Conservation (phyloP, 176 grass and related monocot species). For the Aegilops tauschii region DNA sequence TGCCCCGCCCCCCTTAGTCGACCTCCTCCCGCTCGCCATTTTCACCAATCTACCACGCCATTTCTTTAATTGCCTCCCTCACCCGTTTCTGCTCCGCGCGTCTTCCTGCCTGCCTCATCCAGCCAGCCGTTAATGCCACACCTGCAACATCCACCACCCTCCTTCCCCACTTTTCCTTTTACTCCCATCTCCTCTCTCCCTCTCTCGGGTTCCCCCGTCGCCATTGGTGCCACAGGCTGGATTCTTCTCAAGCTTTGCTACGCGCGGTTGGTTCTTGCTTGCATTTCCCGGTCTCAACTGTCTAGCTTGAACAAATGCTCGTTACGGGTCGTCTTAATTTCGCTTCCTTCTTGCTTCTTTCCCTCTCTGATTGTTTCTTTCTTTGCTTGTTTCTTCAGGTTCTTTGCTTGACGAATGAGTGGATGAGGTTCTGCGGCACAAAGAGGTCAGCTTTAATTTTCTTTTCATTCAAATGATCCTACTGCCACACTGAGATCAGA, state of each 20-base stretch:
- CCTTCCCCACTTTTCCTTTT: neutral
- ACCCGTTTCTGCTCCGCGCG: conserved; percentile 12
- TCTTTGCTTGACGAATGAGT: conserved; percentile 46
- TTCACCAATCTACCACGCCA: conserved; percentile 11
- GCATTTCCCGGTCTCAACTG: conserved; percentile 5
- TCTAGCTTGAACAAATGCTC: neutral
- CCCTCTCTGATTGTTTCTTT: neutral
- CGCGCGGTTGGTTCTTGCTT: neutral
- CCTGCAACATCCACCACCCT: conserved; percentile 14
- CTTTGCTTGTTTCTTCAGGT: conserved; percentile 10
- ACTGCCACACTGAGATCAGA: conserved; percentile 15
- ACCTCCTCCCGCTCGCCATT: neutral
- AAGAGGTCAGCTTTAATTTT: conserved; percentile 42
- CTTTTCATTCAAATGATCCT: conserved; percentile 7
- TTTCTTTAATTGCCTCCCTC: conserved; percentile 35
- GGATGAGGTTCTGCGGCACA: conserved; percentile 29
- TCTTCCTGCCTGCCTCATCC: conserved; percentile 5
- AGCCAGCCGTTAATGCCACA: conserved; percentile 50
- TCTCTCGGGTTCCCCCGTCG: neutral
- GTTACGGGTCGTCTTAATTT: conserved; percentile 10
- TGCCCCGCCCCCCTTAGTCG: neutral
- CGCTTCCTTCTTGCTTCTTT: neutral
- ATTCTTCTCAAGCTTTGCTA: neutral
- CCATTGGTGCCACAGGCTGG: conserved; percentile 9
- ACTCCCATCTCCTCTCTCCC: neutral